Evolutionary conservation across 139 green algal species (phyloP).

Genomic region (Chlorella vulgaris): DNA sequence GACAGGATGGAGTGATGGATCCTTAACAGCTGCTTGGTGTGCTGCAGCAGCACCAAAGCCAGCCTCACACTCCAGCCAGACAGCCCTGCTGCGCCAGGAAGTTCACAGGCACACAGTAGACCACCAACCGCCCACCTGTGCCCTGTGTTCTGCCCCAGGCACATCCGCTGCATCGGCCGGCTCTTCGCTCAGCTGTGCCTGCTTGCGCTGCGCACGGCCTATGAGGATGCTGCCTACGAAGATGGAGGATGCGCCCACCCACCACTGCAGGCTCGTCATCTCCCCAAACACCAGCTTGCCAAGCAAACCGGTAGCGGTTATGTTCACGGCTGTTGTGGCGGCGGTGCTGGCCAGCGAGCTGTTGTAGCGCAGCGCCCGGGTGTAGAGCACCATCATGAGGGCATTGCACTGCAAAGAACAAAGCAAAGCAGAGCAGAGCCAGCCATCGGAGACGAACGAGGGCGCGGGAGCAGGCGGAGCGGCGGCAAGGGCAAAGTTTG

Average conservation of each 20-base stretch:
- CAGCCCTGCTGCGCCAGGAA: too few relatives aligned
- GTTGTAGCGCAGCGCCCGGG: conserved; percentile 8
- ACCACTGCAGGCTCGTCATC: conserved; percentile 20
- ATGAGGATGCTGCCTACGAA: conserved; percentile 8
- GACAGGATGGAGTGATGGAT: neutral
- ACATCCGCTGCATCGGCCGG: neutral
- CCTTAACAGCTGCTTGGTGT: neutral
- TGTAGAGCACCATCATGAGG: conserved; percentile 17
- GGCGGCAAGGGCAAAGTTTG: neutral
- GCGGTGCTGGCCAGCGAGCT: conserved; percentile 14
- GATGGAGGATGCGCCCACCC: conserved; percentile 19
- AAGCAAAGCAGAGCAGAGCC: neutral
- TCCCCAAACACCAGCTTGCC: conserved; percentile 18
- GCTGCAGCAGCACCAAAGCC: neutral
- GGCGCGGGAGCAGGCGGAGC: too few relatives aligned
- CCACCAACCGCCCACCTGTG: too few relatives aligned
- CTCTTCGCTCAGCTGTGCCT: neutral
- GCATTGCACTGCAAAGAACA: conserved; percentile 19
- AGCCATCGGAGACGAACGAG: too few relatives aligned
- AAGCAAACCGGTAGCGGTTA: conserved; percentile 23
- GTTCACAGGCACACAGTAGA: too few relatives aligned
- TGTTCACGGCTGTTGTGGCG: conserved; percentile 16
- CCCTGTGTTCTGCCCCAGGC: neutral
- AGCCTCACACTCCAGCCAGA: too few relatives aligned
- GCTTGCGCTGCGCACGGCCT: neutral